A percentile compares a stretch with the other conserved stretches of the same genome.
Evolutionary conservation across 345 rosid genomes (phyloP).

Genomic region (Brassica cretica): DNA sequence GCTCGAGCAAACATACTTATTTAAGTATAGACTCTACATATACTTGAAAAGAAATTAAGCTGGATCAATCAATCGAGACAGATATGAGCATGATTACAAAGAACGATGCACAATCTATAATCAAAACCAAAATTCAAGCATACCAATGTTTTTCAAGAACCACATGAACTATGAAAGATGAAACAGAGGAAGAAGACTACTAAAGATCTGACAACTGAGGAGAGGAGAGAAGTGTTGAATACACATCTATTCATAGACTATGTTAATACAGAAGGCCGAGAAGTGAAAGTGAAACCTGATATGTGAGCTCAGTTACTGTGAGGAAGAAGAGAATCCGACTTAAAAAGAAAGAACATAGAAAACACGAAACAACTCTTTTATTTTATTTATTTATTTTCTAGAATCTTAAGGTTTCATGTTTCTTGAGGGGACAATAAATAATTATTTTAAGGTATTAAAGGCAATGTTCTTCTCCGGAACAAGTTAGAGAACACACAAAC

Average conservation of each 20-base stretch:
- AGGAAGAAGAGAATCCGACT: slow-evolving; percentile 14
- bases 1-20: background rate
- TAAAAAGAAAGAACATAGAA: background rate
- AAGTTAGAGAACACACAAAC: background rate
- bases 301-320: slow-evolving; percentile 11
- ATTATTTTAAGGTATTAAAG: slow-evolving; percentile 1
- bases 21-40: background rate
- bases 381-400: background rate
- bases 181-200: background rate
- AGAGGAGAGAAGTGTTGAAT: background rate
- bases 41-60: background rate
- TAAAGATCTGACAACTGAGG: slow-evolving; percentile 15
- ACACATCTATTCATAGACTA: background rate
- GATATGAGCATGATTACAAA: background rate
- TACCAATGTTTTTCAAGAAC: background rate
- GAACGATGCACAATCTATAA: background rate
- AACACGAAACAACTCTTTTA: background rate
- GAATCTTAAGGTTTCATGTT: background rate
- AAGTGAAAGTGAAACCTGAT: slow-evolving; percentile 8
- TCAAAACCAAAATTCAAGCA: slow-evolving; percentile 1
- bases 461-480: background rate
- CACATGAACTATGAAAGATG: background rate
- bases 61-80: background rate
- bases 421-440: background rate
- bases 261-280: background rate